Conservation (phyloP, 2,329 filamentous ascomycete species). For the Fusarium lateritium region DNA sequence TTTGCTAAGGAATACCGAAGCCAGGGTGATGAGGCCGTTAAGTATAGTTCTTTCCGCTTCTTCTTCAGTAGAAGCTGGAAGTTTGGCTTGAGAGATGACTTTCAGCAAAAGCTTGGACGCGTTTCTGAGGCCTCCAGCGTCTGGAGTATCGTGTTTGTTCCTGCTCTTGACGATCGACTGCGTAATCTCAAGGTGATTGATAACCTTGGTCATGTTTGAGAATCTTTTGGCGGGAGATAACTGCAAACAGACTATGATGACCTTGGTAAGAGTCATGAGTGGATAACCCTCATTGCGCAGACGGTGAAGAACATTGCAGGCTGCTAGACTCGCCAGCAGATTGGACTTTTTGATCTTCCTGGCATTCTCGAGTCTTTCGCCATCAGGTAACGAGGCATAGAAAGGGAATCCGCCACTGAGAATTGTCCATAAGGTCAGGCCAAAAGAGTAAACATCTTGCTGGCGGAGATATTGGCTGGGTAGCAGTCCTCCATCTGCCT, state of each 20-base stretch:
- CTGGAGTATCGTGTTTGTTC: not conserved
- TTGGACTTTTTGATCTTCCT: constrained; percentile 1
- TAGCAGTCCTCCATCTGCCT: not conserved
- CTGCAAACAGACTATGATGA: not conserved
- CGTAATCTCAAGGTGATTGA: not conserved
- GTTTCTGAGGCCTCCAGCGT: not conserved
- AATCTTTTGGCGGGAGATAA: not conserved
- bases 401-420: not conserved
- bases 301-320: constrained; percentile 8
- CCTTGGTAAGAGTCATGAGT: constrained; percentile 1
- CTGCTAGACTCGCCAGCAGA: not conserved
- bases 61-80: not conserved
- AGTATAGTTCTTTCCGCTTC: not conserved
- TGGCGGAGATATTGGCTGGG: not conserved
- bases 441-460: constrained; percentile 10
- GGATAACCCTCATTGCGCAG: not conserved
- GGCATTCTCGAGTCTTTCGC: not conserved
- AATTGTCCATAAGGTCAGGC: constrained; percentile 1
- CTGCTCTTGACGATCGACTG: not conserved
- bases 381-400: not conserved
- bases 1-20: not conserved
- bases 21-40: not conserved
- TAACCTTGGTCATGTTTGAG: not conserved
- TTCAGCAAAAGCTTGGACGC: not conserved
- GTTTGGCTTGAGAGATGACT: not conserved